phyloP scores from a whole-genome alignment of 441 rosid species.

The Pelargonium fulgidum region DNA sequence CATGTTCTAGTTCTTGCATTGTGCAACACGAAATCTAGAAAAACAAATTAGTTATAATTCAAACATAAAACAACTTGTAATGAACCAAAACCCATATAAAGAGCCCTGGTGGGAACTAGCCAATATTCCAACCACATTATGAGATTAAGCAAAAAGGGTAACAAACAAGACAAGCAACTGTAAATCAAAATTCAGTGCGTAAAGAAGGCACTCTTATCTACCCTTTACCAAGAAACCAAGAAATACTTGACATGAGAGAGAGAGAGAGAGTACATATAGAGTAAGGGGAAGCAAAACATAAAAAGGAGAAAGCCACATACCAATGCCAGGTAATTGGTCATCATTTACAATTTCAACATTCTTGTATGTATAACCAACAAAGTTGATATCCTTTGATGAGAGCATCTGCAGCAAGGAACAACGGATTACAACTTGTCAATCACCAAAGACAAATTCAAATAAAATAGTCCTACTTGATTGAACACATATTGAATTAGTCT shows the following conservation, averaged over 20 bases:
- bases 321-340: not conserved
- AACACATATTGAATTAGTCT: not conserved
- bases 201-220: not conserved
- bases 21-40: not conserved
- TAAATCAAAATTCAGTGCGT: not conserved
- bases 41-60: not conserved
- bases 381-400: slow-evolving; percentile 4
- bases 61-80: not conserved
- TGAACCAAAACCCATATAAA: slow-evolving; percentile 3
- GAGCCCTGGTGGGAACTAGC: not conserved
- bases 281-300: not conserved
- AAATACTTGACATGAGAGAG: no score
- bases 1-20: not conserved
- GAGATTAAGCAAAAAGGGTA: slow-evolving; percentile 1
- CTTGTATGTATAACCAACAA: slow-evolving; percentile 3
- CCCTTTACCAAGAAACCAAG: no score
- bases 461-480: not conserved
- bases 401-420: not conserved
- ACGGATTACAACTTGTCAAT: not conserved
- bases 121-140: not conserved
- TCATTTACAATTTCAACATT: slow-evolving; percentile 1
- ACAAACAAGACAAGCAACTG: not conserved
- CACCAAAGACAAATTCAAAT: not conserved
- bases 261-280: no score
- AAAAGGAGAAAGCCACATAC: slow-evolving; percentile 1